Evolutionary conservation across 2,329 filamentous ascomycete species (phyloP), one percentile per base, ranked within the genome.

Genomic region (Xylariaceae sp.): DNA sequence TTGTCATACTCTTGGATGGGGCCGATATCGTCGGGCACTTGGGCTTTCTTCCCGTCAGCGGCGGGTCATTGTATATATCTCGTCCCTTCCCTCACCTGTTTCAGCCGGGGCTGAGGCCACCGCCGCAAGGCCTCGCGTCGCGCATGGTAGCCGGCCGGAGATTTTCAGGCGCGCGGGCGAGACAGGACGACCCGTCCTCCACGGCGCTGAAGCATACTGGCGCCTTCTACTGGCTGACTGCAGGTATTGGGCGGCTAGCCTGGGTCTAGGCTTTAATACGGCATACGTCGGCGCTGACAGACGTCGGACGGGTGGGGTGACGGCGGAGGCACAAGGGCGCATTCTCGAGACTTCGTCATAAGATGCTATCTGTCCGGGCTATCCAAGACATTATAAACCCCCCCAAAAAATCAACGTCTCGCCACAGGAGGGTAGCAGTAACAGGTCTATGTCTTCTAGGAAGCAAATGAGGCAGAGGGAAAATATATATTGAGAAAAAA

Each of bases 1-100:
- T 72, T 69, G 57, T 95, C 83, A 59, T 98, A 98, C 59, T 96
- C 90, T 44, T 79, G 73, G 52, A 96, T 71, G 3, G 92, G 92
- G 0, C 89, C 89, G 41, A 66, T 55, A 26, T 60, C 54, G 29
- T 64, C 59, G 9, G 39, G 18, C 19, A 37, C 37, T 25, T 36
- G 34, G 25, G 28, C 43, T 49, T 27, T 34, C 6, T 6, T 8
- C 6, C n/a, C 7, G 15, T 26, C n/a, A 26, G 19, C 27, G 29
- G 21, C 11, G 11, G 18, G 5, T 19, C 6, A 10, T 14, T 25
- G n/a, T 30, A 19, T 17, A 30, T n/a, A n/a, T n/a, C n/a, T n/a
- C n/a, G n/a, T n/a, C n/a, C n/a, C n/a, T n/a, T n/a, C n/a, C 37
- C 47, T 31, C 39, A 52, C 50, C 34, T 27, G 46, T 37, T 16